Percentiles rank a stretch among this genome's conserved stretches.
phyloP scores from a whole-genome alignment of 1,139 yeast genomes.

The Sugiyamaella japonica region DNA sequence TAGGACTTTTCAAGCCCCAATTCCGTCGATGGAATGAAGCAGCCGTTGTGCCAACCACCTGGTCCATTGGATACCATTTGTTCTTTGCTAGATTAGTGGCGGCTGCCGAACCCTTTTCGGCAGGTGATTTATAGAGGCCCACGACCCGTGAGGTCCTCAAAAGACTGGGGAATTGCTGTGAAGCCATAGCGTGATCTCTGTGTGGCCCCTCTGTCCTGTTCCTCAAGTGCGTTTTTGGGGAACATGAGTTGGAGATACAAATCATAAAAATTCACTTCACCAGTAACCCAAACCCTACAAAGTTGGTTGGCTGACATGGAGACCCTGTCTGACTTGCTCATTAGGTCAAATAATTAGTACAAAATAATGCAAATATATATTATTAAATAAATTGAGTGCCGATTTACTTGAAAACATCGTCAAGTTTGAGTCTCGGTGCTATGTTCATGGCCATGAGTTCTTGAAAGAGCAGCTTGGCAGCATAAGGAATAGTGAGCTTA shows the following conservation, averaged over 20 bases:
- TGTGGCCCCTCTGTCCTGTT: neutral
- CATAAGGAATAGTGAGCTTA: constrained; percentile 97
- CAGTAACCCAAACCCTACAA: too few relatives aligned
- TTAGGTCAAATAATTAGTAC: neutral
- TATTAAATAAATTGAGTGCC: constrained; percentile 1
- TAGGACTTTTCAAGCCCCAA: constrained; percentile 62
- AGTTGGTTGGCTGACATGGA: neutral
- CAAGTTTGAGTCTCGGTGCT: constrained; percentile 89
- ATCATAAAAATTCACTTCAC: too few relatives aligned
- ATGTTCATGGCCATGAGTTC: constrained; percentile 96
- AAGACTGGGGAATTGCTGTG: constrained; percentile 23
- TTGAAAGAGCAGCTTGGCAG: constrained; percentile 94
- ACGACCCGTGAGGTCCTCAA: constrained; percentile 38
- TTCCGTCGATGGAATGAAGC: constrained; percentile 56
- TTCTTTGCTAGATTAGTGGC: constrained; percentile 27
- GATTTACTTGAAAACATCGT: constrained; percentile 61
- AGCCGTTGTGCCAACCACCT: constrained; percentile 58
- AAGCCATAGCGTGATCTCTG: neutral
- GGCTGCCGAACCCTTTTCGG: constrained; percentile 23
- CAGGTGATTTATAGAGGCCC: constrained; percentile 21
- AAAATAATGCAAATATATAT: constrained; percentile 2
- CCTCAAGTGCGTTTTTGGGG: too few relatives aligned
- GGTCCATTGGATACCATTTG: constrained; percentile 50
- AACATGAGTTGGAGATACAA: neutral
- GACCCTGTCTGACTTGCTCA: neutral